Evolutionary conservation across 176 grass and related monocot species (phyloP).

Genomic region (Thalia dealbata): DNA sequence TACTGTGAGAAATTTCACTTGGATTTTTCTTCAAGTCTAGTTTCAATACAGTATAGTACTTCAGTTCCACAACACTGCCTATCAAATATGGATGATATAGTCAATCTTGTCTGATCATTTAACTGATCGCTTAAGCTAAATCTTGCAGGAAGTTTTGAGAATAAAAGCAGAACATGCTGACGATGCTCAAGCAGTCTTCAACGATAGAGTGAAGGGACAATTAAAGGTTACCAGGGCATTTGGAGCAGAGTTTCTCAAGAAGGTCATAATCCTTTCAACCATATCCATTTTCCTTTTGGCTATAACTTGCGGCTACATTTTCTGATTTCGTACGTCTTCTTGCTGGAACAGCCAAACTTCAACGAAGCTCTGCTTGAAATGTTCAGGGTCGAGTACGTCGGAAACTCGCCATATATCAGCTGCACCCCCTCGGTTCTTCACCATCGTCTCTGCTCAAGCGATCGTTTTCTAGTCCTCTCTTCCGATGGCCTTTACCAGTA

Average conservation of each 20-base stretch:
- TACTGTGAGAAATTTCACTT: background rate
- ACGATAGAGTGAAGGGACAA: conserved; percentile 84
- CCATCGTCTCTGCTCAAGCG: conserved; percentile 52
- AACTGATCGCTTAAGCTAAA: conserved; percentile 10
- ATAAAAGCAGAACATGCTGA: conserved; percentile 80
- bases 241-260: conserved; percentile 88
- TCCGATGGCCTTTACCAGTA: conserved; percentile 90
- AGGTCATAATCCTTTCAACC: conserved; percentile 28
- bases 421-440: conserved; percentile 69
- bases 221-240: conserved; percentile 89
- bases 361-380: conserved; percentile 70
- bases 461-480: conserved; percentile 69
- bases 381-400: conserved; percentile 69
- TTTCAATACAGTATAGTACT: background rate
- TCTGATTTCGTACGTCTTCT: conserved; percentile 11
- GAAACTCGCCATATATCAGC: conserved; percentile 58
- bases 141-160: conserved; percentile 65
- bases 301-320: conserved; percentile 1
- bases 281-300: background rate
- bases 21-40: background rate
- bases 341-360: conserved; percentile 51
- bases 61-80: conserved; percentile 5
- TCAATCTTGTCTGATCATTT: conserved; percentile 9
- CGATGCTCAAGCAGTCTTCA: conserved; percentile 74
- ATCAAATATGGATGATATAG: background rate